Base-by-base conservation (phyloP, 2,329 filamentous ascomycete genomes). In the Fusarium sulawesiense region DNA sequence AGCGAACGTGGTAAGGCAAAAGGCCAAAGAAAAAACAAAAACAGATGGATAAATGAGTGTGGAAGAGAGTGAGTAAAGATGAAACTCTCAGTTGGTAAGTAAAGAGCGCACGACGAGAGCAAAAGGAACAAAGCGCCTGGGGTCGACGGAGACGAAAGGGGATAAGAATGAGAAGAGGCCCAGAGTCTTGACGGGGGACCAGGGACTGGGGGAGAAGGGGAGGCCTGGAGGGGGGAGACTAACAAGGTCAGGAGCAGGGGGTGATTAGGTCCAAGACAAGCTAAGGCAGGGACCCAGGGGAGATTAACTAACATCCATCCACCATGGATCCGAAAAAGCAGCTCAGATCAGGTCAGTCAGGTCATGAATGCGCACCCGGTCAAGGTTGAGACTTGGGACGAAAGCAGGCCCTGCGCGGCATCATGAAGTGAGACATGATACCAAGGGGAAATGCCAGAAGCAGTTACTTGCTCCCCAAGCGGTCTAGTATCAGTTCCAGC, bases 401-500 rank as follows among this genome's bases (percentile, higher is more conserved):
- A 64, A 71, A 71, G 41, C 68, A 55, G 60, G 53, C 21, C 47
- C 27, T 30, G 41, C 55, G 49, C 40, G 42, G 68, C 32, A 48
- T 61, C 47, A 23, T 41, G n/a, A 21, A 49, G 32, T 56, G 51
- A 71, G 59, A 68, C 67, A 71, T 45, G 44, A 30, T 34, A 46
- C 51, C 54, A 51, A 23, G 46, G 49, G 13, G 18, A 29, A 54
- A 61, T 68, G 46, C 55, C 59, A 68, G 55, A 71, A 68, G 40
- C 59, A 50, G n/a, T 18, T 37, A 21, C 51, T 60, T 53, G 25
- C 64, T 12, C 68, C 47, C 40, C 23, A 23, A 61, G 29, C 29
- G 48, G 64, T 20, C 51, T 71, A 66, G 68, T 23, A 50, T 56
- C 32, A 44, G 60, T 62, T 69, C 64, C 64, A 68, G 67, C 40